phyloP scores from a whole-genome alignment of 495 filamentous ascomycete genomes.

The Neurospora cerealis region DNA sequence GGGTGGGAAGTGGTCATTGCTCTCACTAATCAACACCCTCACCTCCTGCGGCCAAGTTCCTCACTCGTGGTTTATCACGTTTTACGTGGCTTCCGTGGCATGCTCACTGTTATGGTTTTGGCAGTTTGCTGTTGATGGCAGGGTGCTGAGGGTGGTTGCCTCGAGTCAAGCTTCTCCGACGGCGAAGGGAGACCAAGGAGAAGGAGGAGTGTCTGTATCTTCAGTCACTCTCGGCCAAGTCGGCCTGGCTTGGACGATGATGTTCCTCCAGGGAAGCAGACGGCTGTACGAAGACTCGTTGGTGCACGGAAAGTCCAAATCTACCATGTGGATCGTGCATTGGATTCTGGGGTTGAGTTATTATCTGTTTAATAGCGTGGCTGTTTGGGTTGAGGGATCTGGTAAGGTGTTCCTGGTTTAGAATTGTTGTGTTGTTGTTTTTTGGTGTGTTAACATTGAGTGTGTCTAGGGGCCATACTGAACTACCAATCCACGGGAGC shows the following conservation, averaged over 20 bases:
- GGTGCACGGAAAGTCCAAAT: conserved; percentile 52
- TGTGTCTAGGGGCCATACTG: conserved; percentile 17
- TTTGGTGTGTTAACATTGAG: conserved; percentile 8
- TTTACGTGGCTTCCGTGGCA: conserved; percentile 64
- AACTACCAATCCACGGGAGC: conserved; percentile 21
- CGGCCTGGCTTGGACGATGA: conserved; percentile 54
- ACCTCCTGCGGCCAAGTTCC: conserved; percentile 51
- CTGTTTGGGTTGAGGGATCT: conserved; percentile 80
- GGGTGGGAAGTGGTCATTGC: conserved; percentile 6
- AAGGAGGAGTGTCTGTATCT: background rate
- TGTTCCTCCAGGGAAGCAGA: conserved; percentile 63
- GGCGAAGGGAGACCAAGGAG: background rate
- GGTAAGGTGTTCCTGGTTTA: conserved; percentile 35
- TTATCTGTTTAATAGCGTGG: conserved; percentile 60
- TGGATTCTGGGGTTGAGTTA: conserved; percentile 71
- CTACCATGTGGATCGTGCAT: conserved; percentile 73
- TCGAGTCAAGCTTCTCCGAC: conserved; percentile 22
- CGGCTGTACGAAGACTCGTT: conserved; percentile 62
- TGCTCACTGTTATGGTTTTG: conserved; percentile 68
- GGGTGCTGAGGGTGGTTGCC: conserved; percentile 34
- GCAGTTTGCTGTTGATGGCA: conserved; percentile 54
- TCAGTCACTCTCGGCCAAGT: conserved; percentile 53
- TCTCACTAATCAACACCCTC: conserved; percentile 17
- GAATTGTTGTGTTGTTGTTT: background rate
- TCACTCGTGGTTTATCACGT: conserved; percentile 79